A percentile compares a stretch with the other conserved stretches of the same genome.
Evolutionary conservation across 306 rosid genomes (phyloP).

Genomic region (Prunus dulcis): DNA sequence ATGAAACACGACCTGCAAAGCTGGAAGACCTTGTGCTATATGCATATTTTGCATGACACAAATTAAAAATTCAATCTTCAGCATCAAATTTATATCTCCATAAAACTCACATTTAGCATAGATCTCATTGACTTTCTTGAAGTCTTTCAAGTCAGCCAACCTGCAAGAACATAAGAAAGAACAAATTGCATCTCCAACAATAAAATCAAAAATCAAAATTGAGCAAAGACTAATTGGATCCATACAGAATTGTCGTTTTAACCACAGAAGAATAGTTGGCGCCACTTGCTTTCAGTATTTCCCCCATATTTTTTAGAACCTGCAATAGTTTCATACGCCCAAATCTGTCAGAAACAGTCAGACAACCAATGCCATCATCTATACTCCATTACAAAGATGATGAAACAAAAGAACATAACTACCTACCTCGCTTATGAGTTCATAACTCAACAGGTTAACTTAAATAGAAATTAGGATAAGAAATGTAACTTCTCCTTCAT

Average conservation of each 20-base stretch:
- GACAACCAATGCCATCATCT: background rate
- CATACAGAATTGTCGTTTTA: slow-evolving; percentile 88
- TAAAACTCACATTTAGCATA: slow-evolving; percentile 82
- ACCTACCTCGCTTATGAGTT: no score
- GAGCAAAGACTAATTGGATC: background rate
- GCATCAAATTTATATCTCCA: background rate
- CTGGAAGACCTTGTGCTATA: background rate
- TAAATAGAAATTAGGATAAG: background rate
- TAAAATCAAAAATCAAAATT: slow-evolving; percentile 1
- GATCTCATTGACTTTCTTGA: slow-evolving; percentile 76
- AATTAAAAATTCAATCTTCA: background rate
- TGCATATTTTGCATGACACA: background rate
- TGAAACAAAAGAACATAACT: background rate
- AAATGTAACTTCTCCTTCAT: background rate
- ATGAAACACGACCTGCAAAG: background rate
- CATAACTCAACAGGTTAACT: background rate
- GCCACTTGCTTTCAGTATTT: slow-evolving; percentile 84
- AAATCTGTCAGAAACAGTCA: background rate
- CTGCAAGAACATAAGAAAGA: slow-evolving; percentile 42
- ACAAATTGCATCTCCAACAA: background rate
- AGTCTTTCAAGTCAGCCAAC: slow-evolving; percentile 93
- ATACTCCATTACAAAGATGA: background rate
- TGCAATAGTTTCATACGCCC: slow-evolving; percentile 17
- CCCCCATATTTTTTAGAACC: slow-evolving; percentile 92
- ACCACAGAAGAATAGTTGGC: slow-evolving; percentile 78